A percentile compares a stretch with the other conserved stretches of the same genome.
phyloP scores from a whole-genome alignment of 495 filamentous ascomycete genomes.

The Pseudomonodictys pantanalensis region DNA sequence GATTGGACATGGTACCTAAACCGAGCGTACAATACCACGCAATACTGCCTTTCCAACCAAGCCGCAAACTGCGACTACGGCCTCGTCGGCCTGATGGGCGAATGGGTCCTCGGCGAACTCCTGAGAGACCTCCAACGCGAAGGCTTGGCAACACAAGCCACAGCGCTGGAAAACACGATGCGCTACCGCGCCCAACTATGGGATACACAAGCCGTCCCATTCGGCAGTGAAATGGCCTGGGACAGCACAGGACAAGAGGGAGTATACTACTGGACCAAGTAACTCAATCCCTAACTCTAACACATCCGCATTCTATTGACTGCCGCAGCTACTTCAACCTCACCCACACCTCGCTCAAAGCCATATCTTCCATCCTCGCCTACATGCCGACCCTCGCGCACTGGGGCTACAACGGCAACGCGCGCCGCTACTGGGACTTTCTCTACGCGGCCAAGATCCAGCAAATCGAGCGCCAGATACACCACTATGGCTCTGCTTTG shows the following conservation, averaged over 20 bases:
- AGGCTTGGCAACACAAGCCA: constrained; percentile 40
- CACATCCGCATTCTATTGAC: no score
- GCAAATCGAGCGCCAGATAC: constrained; percentile 54
- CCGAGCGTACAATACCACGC: constrained; percentile 44
- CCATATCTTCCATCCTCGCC: constrained; percentile 50
- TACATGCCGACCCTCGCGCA: constrained; percentile 53
- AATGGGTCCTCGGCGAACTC: constrained; percentile 51
- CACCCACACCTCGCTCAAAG: constrained; percentile 44
- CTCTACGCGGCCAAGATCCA: constrained; percentile 49
- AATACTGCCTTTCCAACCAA: constrained; percentile 24
- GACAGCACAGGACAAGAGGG: constrained; percentile 57
- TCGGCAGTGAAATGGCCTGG: constrained; percentile 57
- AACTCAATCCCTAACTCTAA: no score
- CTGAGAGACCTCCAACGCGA: constrained; percentile 48
- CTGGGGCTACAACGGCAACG: constrained; percentile 58
- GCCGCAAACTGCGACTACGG: constrained; percentile 41
- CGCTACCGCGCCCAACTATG: constrained; percentile 45
- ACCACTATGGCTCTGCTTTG: constrained; percentile 56
- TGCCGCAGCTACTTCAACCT: constrained; percentile 51
- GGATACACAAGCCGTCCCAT: constrained; percentile 46
- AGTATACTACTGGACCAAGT: constrained; percentile 54
- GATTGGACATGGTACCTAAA: constrained; percentile 50
- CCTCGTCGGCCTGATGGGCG: constrained; percentile 51
- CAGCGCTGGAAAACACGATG: constrained; percentile 43
- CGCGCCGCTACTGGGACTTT: constrained; percentile 55